These are phyloP conservation scores for Persicaria maculosa DNA, from an alignment of 148 eudicot species.

Conservation along the genomic window DNA sequence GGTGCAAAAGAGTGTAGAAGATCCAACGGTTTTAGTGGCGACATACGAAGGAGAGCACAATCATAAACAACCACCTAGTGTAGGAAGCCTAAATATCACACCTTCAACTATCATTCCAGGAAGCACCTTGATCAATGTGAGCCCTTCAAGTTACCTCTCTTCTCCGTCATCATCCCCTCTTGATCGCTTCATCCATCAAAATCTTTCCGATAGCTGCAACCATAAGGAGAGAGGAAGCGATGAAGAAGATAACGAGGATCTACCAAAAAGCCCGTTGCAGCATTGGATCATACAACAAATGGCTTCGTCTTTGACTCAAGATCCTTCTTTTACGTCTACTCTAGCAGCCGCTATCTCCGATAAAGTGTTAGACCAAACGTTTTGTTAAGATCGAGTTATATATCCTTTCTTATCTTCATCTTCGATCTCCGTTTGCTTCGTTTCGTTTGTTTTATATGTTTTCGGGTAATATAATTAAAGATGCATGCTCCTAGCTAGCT, in stretches of 20 bases:
- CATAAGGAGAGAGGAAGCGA: background rate
- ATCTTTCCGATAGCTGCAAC: constrained; percentile 5
- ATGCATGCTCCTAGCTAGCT: no score
- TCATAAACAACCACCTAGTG: constrained; percentile 21
- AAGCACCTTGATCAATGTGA: background rate
- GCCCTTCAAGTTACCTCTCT: background rate
- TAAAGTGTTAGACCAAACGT: constrained; percentile 10
- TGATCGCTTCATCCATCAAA: background rate
- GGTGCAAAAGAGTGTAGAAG: constrained; percentile 38
- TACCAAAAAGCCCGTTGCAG: background rate
- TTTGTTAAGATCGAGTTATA: background rate
- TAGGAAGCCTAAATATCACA: background rate
- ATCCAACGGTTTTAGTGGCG: constrained; percentile 27
- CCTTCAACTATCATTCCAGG: background rate
- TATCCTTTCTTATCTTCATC: no score
- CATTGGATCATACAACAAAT: constrained; percentile 22
- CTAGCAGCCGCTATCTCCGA: constrained; percentile 25
- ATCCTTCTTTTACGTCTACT: constrained; percentile 27
- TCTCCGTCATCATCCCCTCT: background rate
- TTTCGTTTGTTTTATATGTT: no score
- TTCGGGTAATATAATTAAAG: no score
- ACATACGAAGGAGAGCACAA: constrained; percentile 41
- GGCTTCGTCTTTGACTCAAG: constrained; percentile 26
- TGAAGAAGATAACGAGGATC: background rate
- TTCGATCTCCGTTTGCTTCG: no score